Evolutionary conservation across 1,139 yeast species (phyloP), one percentile per base, ranked within the genome.

Genomic region (Kurtzmaniella natalensis): DNA sequence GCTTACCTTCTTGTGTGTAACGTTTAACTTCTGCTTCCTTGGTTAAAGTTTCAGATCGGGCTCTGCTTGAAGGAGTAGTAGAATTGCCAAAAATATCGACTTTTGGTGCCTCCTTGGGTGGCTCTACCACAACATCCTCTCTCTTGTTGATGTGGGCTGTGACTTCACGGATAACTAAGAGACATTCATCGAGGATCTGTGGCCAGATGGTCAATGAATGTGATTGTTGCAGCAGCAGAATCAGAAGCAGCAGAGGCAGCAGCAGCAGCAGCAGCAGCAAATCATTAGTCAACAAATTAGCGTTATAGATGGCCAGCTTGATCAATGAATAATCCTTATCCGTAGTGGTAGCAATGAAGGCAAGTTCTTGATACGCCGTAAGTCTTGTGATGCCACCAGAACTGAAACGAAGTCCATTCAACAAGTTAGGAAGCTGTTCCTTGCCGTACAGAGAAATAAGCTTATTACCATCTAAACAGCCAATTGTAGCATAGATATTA

Each of bases 291-390:
- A n/a, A n/a, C n/a, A n/a, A n/a, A n/a, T 69, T 66, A 21, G 73
- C 67, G 42, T 68, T 70, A 50, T 77, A 82, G 18, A 82, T 71
- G 4, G 78, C 64, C 22, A 55, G 47, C 51, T 88, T 68, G 36
- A 72, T 59, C 36, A 72, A 70, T 7, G 46, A 42, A 2, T 61
- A 70, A 36, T 61, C 69, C 8, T 62, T 46, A 38, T 75, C 74
- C 1, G 61, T 49, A 4, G 76, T 58, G 2, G 78, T 73, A 4
- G 88, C 63, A 32, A 74, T 54, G 43, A 72, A 79, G 0, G 85
- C 81, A 38, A 82, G 61, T 49, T 83, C 94, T 55, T 82, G 94
- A 55, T 78, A 81, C 2, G 92, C 88, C 2, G 86, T 77, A 37
- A 78, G 52, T 42, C 78, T 72, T 11, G 81, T 74, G 39, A 85